Evolutionary conservation across 257 asterid species (phyloP).

Genomic region (Scutellaria barbata): DNA sequence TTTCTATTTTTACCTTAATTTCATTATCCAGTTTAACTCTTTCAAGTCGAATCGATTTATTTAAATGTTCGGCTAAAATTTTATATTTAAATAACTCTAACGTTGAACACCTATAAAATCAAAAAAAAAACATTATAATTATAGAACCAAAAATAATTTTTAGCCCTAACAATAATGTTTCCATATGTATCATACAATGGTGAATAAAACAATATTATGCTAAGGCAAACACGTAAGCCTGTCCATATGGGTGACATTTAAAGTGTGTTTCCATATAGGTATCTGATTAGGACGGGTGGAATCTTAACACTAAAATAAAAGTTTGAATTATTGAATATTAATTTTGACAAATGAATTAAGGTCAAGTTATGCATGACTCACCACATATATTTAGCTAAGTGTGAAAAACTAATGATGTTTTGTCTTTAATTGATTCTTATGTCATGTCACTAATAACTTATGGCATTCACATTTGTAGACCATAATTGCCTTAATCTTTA

Average conservation of each 20-base stretch:
- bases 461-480: not conserved
- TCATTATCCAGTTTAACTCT: too few relatives aligned
- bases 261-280: not conserved
- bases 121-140: too few relatives aligned
- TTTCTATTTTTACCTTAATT: too few relatives aligned
- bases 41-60: too few relatives aligned
- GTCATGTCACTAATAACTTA: not conserved
- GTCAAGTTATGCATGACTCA: not conserved
- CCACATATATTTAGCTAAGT: not conserved
- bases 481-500: not conserved
- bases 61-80: too few relatives aligned
- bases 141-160: too few relatives aligned
- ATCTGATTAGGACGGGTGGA: conserved; percentile 27
- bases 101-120: too few relatives aligned
- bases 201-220: not conserved
- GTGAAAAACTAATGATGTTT: not conserved
- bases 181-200: too few relatives aligned
- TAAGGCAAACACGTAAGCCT: conserved; percentile 20
- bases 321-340: not conserved
- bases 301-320: not conserved
- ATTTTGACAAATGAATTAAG: not conserved
- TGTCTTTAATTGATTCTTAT: conserved; percentile 16
- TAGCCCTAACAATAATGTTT: too few relatives aligned
- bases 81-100: too few relatives aligned
- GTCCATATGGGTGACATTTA: conserved; percentile 15